Conservation (phyloP, 2,329 filamentous ascomycete species). For the Colletotrichum sp. region DNA sequence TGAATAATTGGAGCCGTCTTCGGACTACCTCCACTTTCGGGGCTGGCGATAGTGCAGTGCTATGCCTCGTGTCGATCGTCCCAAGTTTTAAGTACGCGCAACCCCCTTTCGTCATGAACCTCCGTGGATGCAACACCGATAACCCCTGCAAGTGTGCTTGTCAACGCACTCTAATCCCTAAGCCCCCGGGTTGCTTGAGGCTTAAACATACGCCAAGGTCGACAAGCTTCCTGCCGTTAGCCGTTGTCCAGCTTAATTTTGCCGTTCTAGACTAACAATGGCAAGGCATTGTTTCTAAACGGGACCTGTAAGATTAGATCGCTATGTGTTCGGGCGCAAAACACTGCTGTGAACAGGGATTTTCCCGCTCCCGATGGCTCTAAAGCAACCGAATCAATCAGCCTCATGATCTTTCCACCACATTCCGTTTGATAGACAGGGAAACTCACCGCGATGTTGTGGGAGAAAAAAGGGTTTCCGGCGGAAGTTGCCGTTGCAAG, state of each 20-base stretch:
- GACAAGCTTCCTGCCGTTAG: background rate
- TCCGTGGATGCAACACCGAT: background rate
- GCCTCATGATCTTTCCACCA: background rate
- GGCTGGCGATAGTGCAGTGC: background rate
- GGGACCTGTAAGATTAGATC: background rate
- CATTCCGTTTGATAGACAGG: background rate
- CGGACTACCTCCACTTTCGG: background rate
- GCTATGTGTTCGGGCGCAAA: background rate
- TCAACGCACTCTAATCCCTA: background rate
- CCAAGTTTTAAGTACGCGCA: background rate
- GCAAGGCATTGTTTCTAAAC: background rate
- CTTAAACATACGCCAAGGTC: background rate
- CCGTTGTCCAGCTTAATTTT: background rate
- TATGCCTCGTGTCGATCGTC: background rate
- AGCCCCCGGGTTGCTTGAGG: background rate
- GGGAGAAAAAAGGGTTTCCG: background rate
- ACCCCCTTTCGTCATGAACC: background rate
- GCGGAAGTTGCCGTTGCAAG: background rate
- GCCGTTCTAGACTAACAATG: background rate
- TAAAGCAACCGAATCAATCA: background rate
- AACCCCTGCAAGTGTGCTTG: background rate
- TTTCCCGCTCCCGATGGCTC: background rate
- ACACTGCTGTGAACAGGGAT: background rate
- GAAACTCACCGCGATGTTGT: background rate
- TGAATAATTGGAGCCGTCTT: background rate